Base-by-base conservation (phyloP, 768 basidiomycete genomes). In the Baorangia bicolor region DNA sequence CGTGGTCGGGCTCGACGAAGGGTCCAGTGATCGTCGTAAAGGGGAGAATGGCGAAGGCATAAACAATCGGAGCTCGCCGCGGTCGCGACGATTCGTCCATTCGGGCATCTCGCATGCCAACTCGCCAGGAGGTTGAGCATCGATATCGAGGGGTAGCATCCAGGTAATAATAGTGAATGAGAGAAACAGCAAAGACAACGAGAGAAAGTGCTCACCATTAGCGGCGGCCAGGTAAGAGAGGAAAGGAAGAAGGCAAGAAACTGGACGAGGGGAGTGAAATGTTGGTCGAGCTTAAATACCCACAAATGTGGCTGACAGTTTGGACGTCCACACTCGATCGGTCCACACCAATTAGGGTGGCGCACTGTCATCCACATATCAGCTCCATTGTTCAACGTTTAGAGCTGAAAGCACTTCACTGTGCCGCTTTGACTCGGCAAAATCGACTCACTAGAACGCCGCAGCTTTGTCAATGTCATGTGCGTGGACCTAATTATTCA, bases 271-370 rank as follows among this genome's bases (percentile, higher is more conserved):
- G 18, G 13, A 35, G 11, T 37, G 30, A 12, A 30, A 25, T 6
- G 34, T 16, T 41, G 38, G 48, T 25, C 23, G 35, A 9, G 41
- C 7, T 61, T 60, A 61, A 49, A 60, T 60, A 60, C 59, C 37
- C 4, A 7, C 18, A 9, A 39, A 1, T 11, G 59, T 28, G 59
- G 59, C 59, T 60, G 59, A 61, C 59, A 14, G 23, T 34, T 16
- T 9, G 16, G 9, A 21, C 13, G 53, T 33, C 25, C 28, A 37
- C 40, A 54, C n/a, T n/a, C n/a, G n/a, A n/a, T n/a, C 13, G 28
- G 28, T n/a, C 10, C 33, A 50, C 33, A 28, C 33, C 40, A 43
- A 43, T 16, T 33, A 5, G 5, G 2, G 44, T 57, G 55, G 30
- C 35, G 54, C 41, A 18, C n/a, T n/a, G n/a, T 37, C 8, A 11